Evolutionary conservation across 352 stramenopile species (phyloP).

Genomic region (Peronospora destructor): DNA sequence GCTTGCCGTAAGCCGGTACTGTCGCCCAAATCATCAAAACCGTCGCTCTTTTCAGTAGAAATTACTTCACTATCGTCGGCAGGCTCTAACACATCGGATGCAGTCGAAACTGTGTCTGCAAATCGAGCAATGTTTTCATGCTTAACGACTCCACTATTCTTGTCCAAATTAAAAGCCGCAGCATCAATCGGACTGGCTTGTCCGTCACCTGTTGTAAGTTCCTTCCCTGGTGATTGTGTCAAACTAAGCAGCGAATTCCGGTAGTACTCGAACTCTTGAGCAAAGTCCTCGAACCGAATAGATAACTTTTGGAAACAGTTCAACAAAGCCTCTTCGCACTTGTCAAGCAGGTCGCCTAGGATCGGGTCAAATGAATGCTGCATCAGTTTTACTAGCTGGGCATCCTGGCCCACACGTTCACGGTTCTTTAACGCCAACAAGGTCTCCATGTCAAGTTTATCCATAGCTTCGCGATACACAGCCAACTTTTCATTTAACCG

Average conservation of each 20-base stretch:
- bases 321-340: constrained; percentile 67
- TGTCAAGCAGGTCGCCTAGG: constrained; percentile 46
- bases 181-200: constrained; percentile 7
- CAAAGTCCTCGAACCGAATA: constrained; percentile 61
- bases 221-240: constrained; percentile 14
- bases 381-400: constrained; percentile 58
- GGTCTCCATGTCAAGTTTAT: constrained; percentile 41
- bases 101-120: not conserved
- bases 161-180: constrained; percentile 13
- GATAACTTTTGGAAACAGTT: constrained; percentile 57
- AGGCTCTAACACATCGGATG: constrained; percentile 16
- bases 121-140: constrained; percentile 37
- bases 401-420: constrained; percentile 49
- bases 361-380: constrained; percentile 66
- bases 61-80: constrained; percentile 12
- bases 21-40: constrained; percentile 32
- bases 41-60: constrained; percentile 8
- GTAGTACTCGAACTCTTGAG: constrained; percentile 78
- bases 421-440: constrained; percentile 45
- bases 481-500: constrained; percentile 46
- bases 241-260: constrained; percentile 49
- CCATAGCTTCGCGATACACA: constrained; percentile 55
- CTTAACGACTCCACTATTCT: constrained; percentile 35
- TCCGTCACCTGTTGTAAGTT: constrained; percentile 14
- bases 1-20: constrained; percentile 50